A percentile compares a stretch with the other conserved stretches of the same genome.
Evolutionary conservation across 192 early-diverging fungal species (phyloP).

Genomic region (Physocladia obscura): DNA sequence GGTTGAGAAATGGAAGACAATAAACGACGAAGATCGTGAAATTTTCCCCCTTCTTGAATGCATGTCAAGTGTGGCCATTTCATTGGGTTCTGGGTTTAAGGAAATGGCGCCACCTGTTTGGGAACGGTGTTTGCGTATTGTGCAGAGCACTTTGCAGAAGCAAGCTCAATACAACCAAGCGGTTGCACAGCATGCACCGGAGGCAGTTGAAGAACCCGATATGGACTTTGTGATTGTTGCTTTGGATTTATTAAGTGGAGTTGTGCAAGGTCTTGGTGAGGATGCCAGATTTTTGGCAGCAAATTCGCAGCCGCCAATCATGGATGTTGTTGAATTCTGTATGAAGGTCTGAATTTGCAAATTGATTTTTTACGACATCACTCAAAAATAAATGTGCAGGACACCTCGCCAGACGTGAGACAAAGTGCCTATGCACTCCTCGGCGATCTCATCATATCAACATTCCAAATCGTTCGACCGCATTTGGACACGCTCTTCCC

Average conservation of each 20-base stretch:
- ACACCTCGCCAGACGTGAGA: conserved; percentile 73
- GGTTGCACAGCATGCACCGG: background rate
- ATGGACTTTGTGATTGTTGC: conserved; percentile 97
- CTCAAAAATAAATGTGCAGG: conserved; percentile 33
- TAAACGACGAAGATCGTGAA: conserved; percentile 83
- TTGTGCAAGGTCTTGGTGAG: conserved; percentile 83
- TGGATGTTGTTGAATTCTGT: conserved; percentile 79
- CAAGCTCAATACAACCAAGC: conserved; percentile 4
- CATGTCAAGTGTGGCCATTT: conserved; percentile 80
- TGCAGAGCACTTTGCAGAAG: conserved; percentile 76
- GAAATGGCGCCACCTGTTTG: conserved; percentile 85
- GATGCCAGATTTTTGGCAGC: conserved; percentile 70
- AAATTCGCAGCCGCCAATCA: conserved; percentile 59
- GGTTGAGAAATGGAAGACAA: conserved; percentile 77
- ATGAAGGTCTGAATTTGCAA: conserved; percentile 58
- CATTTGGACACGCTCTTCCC: conserved; percentile 76
- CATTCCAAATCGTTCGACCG: conserved; percentile 80
- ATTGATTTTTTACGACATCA: background rate
- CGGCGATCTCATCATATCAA: conserved; percentile 93
- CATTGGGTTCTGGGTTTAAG: conserved; percentile 82
- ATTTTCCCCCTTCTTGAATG: conserved; percentile 96
- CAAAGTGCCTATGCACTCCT: conserved; percentile 95
- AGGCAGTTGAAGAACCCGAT: conserved; percentile 68
- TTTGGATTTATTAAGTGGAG: conserved; percentile 90
- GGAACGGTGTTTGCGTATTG: conserved; percentile 83